Evolutionary conservation across 306 rosid genomes (phyloP).

Genomic region (Lathyrus aphaca): DNA sequence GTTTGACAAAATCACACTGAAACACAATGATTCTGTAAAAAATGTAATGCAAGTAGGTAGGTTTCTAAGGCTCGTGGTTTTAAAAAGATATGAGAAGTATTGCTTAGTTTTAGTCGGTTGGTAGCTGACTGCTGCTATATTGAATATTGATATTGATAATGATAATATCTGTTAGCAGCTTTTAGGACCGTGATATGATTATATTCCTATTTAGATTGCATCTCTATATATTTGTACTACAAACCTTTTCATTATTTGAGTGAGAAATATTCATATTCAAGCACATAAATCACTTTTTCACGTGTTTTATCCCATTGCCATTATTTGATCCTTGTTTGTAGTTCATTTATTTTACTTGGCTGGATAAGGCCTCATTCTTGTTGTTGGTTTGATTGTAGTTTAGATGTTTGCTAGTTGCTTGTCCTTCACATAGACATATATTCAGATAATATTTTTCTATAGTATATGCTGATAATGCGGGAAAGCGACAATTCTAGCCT

Average conservation of each 20-base stretch:
- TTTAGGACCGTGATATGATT: background rate
- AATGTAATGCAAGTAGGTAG: background rate
- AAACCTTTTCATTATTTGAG: background rate
- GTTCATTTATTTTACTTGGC: background rate
- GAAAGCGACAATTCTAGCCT: background rate
- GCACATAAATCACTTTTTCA: background rate
- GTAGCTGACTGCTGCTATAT: background rate
- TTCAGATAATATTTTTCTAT: background rate
- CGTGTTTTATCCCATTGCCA: background rate
- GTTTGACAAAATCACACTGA: background rate
- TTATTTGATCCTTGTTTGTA: conserved; percentile 17
- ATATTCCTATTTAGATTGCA: background rate
- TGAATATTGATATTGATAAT: background rate
- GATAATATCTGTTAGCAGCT: background rate
- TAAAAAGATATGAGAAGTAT: background rate
- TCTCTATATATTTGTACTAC: background rate
- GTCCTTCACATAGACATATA: conserved; percentile 20
- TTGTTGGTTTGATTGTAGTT: background rate
- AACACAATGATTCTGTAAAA: background rate
- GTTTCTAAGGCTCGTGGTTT: conserved; percentile 1
- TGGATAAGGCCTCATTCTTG: background rate
- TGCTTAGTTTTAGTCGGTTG: conserved; percentile 11
- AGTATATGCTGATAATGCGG: conserved; percentile 10
- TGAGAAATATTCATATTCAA: background rate
- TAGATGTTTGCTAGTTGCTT: conserved; percentile 30